A percentile compares a stretch with the other conserved stretches of the same genome.
phyloP scores from a whole-genome alignment of 768 basidiomycete species.

The Boletus pseudo-olivaceus region DNA sequence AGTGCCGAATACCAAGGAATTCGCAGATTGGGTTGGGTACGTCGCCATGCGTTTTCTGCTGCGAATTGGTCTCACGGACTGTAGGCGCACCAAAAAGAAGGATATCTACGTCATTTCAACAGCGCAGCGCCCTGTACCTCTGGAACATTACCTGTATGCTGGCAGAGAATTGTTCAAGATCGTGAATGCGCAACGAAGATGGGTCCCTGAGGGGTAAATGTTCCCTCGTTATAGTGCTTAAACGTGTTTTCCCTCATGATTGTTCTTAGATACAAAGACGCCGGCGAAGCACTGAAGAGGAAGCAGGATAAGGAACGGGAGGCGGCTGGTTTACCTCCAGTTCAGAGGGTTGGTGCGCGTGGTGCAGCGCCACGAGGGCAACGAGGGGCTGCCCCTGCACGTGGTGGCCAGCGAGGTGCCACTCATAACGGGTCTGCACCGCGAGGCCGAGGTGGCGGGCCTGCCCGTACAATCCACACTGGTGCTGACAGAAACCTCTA shows the following conservation, averaged over 20 bases:
- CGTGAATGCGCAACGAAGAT: slow-evolving; percentile 72
- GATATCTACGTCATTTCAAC: slow-evolving; percentile 99
- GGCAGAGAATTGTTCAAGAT: slow-evolving; percentile 93
- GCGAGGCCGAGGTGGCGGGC: slow-evolving; percentile 44
- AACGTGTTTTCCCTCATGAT: slow-evolving; percentile 2
- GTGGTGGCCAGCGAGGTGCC: slow-evolving; percentile 54
- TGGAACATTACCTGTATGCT: slow-evolving; percentile 96
- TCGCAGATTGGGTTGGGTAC: slow-evolving; percentile 99
- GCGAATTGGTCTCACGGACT: slow-evolving; percentile 4
- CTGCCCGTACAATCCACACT: slow-evolving; percentile 56
- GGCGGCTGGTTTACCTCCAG: slow-evolving; percentile 85
- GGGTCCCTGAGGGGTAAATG: slow-evolving; percentile 70
- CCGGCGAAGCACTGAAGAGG: slow-evolving; percentile 79
- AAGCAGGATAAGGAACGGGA: slow-evolving; percentile 99
- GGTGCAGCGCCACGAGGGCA: slow-evolving; percentile 55
- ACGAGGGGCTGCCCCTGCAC: slow-evolving; percentile 45
- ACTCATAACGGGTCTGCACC: slow-evolving; percentile 35
- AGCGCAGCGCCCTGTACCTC: slow-evolving; percentile 89
- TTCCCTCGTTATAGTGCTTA: background rate
- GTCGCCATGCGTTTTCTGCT: slow-evolving; percentile 25
- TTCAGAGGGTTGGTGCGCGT: slow-evolving; percentile 79
- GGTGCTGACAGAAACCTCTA: slow-evolving; percentile 87
- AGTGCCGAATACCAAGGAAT: slow-evolving; percentile 96
- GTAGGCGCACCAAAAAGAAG: slow-evolving; percentile 96
- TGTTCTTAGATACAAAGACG: slow-evolving; percentile 74